These are phyloP conservation scores for Fibroporia radiculosa DNA, from an alignment of 768 basidiomycete species.

Conservation along the genomic window DNA sequence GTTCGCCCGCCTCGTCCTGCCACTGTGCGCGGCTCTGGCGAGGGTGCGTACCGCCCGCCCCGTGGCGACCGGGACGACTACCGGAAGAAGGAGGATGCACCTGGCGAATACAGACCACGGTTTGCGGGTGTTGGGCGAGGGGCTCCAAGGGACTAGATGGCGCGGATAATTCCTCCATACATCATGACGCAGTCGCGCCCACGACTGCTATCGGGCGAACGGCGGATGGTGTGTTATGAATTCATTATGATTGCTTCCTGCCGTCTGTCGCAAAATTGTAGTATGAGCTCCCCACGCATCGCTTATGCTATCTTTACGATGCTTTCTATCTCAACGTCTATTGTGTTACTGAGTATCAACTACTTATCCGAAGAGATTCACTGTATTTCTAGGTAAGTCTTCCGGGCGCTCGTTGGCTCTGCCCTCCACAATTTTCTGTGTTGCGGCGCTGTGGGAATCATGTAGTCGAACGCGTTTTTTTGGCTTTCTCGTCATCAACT, in stretches of 20 bases:
- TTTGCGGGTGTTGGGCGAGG: constrained; percentile 89
- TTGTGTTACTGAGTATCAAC: not conserved
- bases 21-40: constrained; percentile 51
- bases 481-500: constrained; percentile 3
- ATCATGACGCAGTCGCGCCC: not conserved
- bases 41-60: constrained; percentile 82
- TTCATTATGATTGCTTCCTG: constrained; percentile 12
- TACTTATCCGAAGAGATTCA: constrained; percentile 36
- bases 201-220: constrained; percentile 9
- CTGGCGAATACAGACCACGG: constrained; percentile 83
- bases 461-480: not conserved
- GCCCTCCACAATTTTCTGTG: constrained; percentile 41
- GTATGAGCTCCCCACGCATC: constrained; percentile 23
- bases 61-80: constrained; percentile 87
- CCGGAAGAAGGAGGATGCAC: constrained; percentile 86
- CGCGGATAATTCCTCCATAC: not conserved
- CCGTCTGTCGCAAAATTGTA: constrained; percentile 23
- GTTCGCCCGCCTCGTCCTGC: constrained; percentile 83
- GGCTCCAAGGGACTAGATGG: constrained; percentile 59
- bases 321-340: not conserved
- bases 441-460: constrained; percentile 38
- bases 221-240: constrained; percentile 16
- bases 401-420: constrained; percentile 24
- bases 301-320: constrained; percentile 20
- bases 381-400: constrained; percentile 29